A percentile compares a stretch with the other conserved stretches of the same genome.
phyloP scores from a whole-genome alignment of 2,329 filamentous ascomycete species.

The Talaromyces piceae region DNA sequence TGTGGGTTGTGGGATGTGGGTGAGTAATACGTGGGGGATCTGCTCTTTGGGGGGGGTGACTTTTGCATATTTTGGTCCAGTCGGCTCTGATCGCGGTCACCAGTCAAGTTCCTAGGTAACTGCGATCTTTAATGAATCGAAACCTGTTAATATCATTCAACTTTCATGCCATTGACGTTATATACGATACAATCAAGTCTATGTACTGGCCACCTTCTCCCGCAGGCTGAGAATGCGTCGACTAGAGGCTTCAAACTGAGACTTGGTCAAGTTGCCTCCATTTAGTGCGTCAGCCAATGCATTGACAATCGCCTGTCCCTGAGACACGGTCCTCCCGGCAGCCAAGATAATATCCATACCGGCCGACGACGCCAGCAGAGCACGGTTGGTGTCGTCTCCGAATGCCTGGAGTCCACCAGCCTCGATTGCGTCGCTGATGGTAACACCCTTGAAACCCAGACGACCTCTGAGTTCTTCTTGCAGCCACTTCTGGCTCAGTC shows the following conservation, averaged over 20 bases:
- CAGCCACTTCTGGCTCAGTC: slow-evolving; percentile 20
- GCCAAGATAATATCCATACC: slow-evolving; percentile 27
- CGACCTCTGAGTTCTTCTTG: slow-evolving; percentile 18
- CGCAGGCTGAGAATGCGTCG: neutral
- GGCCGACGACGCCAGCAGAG: slow-evolving; percentile 19
- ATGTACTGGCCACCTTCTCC: neutral
- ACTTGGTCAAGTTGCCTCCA: slow-evolving; percentile 11
- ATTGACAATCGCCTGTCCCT: slow-evolving; percentile 20
- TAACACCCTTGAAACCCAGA: slow-evolving; percentile 22
- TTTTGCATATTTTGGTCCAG: too few species aligned
- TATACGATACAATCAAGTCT: too few species aligned
- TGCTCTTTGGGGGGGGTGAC: too few species aligned
- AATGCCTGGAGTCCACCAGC: slow-evolving; percentile 19
- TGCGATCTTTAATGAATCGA: too few species aligned
- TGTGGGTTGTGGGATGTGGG: too few species aligned
- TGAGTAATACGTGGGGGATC: too few species aligned
- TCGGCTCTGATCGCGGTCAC: too few species aligned
- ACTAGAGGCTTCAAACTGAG: slow-evolving; percentile 9
- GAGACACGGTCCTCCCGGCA: slow-evolving; percentile 20
- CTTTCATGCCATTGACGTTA: too few species aligned
- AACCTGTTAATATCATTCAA: too few species aligned
- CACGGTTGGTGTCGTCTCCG: slow-evolving; percentile 17
- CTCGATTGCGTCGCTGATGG: slow-evolving; percentile 26
- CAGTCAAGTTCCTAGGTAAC: too few species aligned
- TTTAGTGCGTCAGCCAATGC: slow-evolving; percentile 16